A percentile compares a stretch with the other conserved stretches of the same genome.
Conservation (phyloP, 2,329 filamentous ascomycete genomes). For the Didymella segeticola region DNA sequence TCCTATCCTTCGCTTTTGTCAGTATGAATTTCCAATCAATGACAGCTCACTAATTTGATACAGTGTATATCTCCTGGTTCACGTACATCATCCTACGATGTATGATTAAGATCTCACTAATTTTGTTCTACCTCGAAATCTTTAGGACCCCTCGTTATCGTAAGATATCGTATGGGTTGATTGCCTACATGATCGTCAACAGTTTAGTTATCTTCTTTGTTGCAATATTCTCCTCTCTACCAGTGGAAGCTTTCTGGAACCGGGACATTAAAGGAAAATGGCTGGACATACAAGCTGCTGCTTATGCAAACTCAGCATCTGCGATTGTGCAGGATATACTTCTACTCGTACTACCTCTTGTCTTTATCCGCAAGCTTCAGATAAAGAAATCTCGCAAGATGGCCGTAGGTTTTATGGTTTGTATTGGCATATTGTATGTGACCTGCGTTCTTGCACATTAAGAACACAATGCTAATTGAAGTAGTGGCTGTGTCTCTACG, state of each 20-base stretch:
- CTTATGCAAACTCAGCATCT: slow-evolving; percentile 27
- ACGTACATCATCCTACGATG: slow-evolving; percentile 28
- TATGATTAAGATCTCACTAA: slow-evolving; percentile 32
- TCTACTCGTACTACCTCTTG: slow-evolving; percentile 30
- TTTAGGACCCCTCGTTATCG: slow-evolving; percentile 24
- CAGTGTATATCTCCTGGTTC: slow-evolving; percentile 28
- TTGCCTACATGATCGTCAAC: slow-evolving; percentile 25
- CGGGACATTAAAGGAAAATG: slow-evolving; percentile 31
- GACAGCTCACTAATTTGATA: background rate
- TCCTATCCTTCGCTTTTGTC: background rate
- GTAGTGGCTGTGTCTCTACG: slow-evolving; percentile 34
- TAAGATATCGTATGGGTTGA: slow-evolving; percentile 19
- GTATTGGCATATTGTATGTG: slow-evolving; percentile 30
- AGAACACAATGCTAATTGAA: background rate
- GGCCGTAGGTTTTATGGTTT: slow-evolving; percentile 32
- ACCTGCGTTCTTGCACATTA: background rate
- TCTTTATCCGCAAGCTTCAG: slow-evolving; percentile 30
- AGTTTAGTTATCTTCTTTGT: slow-evolving; percentile 26
- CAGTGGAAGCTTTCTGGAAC: slow-evolving; percentile 34
- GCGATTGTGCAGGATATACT: slow-evolving; percentile 34
- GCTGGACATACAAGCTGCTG: slow-evolving; percentile 24
- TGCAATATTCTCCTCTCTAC: slow-evolving; percentile 31
- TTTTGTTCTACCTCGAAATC: slow-evolving; percentile 39
- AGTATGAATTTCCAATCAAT: too few relatives aligned
- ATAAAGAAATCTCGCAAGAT: slow-evolving; percentile 27